A percentile compares a stretch with the other conserved stretches of the same genome.
These are phyloP conservation scores for Lichtheimia ramosa DNA, from an alignment of 371 early-diverging fungal genomes.

Conservation along the genomic window DNA sequence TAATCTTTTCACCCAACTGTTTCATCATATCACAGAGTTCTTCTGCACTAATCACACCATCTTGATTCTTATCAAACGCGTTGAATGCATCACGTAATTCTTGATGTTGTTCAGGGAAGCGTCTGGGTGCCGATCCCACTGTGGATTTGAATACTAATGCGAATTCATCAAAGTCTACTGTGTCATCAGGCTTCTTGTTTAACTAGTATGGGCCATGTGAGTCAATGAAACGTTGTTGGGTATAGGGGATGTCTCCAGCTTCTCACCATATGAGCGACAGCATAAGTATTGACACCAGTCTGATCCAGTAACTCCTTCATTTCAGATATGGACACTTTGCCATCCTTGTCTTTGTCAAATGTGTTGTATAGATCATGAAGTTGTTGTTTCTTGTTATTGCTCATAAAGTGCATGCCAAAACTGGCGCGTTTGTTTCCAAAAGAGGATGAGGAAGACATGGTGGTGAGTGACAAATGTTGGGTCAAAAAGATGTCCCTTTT, in stretches of 20 bases:
- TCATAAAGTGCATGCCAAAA: constrained; percentile 34
- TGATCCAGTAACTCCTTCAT: constrained; percentile 28
- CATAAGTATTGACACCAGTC: constrained; percentile 18
- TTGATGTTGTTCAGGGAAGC: constrained; percentile 26
- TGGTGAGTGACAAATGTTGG: background rate
- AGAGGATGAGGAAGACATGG: background rate
- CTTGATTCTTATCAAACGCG: constrained; percentile 41
- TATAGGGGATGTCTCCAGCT: background rate
- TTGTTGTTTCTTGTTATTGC: constrained; percentile 30
- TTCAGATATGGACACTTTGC: constrained; percentile 28
- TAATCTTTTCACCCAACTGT: constrained; percentile 37
- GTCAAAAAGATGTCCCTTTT: background rate
- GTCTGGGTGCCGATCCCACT: constrained; percentile 24
- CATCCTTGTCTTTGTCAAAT: constrained; percentile 41
- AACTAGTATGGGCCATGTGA: background rate
- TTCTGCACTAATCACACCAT: constrained; percentile 33
- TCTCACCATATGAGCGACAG: constrained; percentile 23
- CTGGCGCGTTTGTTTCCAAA: constrained; percentile 27
- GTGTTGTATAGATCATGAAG: constrained; percentile 33
- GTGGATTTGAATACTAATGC: constrained; percentile 40
- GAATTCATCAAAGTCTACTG: constrained; percentile 34
- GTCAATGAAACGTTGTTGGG: background rate
- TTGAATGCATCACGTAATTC: constrained; percentile 43
- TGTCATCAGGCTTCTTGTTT: constrained; percentile 2
- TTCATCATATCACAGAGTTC: constrained; percentile 45